Base-by-base conservation (phyloP, 208 protist genomes). In the Acanthamoeba sp. region DNA sequence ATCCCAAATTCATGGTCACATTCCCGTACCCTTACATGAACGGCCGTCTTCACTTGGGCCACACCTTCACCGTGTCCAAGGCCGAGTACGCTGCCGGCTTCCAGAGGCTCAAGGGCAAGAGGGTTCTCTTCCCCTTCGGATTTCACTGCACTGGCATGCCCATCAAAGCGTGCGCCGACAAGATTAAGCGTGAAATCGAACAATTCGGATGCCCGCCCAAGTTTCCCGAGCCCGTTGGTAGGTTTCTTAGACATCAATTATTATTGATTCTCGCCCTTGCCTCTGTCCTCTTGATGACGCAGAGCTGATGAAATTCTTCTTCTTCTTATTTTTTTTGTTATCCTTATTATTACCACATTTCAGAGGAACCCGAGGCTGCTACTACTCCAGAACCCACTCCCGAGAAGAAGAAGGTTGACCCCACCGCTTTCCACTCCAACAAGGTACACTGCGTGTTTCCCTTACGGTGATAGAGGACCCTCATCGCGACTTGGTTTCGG, bases 1-100 rank as follows among this genome's bases (percentile, higher is more conserved):
- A 91, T 36, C 95, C 97, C 91, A 99, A 99, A 97, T 99, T 98
- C 97, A 97, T 99, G 76, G 98, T 98, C 69, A 99, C 99, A 22
- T 99, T 99, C 94, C 99, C 99, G n/a, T 99, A 99, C 95, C 99
- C 99, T n/a, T 99, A 99, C 98, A 99, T 99, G 99, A 99, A 99
- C 96, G 99, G 99, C 71, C 97, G 96, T 62, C 98, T 99, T 1
- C 99, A 99, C 96, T 97, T 99, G 40, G 99, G 99, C 7, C 99
- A 99, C 96, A 97, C 98, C 32, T 99, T 99, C 97, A 99, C 99
- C 32, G 90, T 99, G 29, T 99, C 99, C 69, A 99, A 99, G 97
- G 96, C 98, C 40, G 99, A 99, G 97, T 99, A 99, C 95, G 98
- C 98, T 40, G 99, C 98, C 38, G 98, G 99, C 91, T 99, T 98